Evolutionary conservation across 257 asterid genomes (phyloP), one percentile per base, ranked within the genome.

Genomic region (Rhazya stricta): DNA sequence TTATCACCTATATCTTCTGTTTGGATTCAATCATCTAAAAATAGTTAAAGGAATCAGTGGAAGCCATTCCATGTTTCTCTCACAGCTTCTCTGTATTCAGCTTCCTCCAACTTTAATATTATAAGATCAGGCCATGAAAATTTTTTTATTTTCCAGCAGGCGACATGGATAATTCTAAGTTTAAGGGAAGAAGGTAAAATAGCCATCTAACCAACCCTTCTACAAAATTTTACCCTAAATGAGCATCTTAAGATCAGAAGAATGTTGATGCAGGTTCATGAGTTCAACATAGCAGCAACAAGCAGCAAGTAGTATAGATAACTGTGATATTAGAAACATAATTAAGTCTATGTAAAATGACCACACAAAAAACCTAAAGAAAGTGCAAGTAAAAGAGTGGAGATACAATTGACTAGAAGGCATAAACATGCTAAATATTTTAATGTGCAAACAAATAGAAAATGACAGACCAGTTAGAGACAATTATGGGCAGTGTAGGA

Each of bases 111-210:
- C 34, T 23, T 56, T 56, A 56, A 56, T 25, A 21, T n/a, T 9
- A 46, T 6, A 21, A 51, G 25, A 25, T n/a, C 63, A 56, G 25
- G 5, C 45, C 27, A 15, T 34, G 25, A 5, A 25, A 5, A 62
- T 15, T 62, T 30, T n/a, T 39, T 32, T 16, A 15, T 30, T 30
- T 61, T 32, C 41, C 41, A 61, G 67, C 27, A 7, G 27, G 37
- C 32, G n/a, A 53, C 27, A 58, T 10, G 7, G 37, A 25, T 25
- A 11, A 25, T 60, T 29, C 67, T 1, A 2, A 46, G 12, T 46
- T 46, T 29, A 16, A 60, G 6, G 67, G 39, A 60, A 60, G 67
- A 60, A 60, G 67, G 67, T 60, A 60, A 60, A 29, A 53, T 53
- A 53, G 7, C 10, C 29, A 23, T 53, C 21, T 11, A 50, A 53